These are phyloP conservation scores for Cladorrhinum sp. DNA, from an alignment of 2,329 filamentous ascomycete species.

Conservation along the genomic window DNA sequence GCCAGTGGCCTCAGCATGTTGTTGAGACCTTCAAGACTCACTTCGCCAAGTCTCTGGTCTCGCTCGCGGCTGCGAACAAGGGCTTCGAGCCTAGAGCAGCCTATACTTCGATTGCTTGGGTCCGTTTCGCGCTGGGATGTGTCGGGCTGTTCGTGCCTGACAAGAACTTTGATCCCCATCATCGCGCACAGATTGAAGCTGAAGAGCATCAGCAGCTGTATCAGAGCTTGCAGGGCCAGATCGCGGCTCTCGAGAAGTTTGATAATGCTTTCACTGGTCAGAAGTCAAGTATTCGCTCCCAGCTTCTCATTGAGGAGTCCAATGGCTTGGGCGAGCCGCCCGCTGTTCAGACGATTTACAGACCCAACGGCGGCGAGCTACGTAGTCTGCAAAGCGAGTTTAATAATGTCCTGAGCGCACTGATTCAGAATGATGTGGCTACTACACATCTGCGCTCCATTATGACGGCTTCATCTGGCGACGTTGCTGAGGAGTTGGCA, in stretches of 20 bases:
- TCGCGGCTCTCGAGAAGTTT: conserved; percentile 61
- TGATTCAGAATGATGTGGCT: conserved; percentile 49
- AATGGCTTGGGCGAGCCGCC: conserved; percentile 63
- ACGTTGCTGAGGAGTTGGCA: conserved; percentile 43
- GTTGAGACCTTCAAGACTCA: conserved; percentile 38
- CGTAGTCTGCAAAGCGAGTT: conserved; percentile 78
- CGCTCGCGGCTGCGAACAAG: conserved; percentile 38
- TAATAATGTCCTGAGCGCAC: conserved; percentile 66
- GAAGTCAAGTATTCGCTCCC: conserved; percentile 62
- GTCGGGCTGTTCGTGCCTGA: conserved; percentile 83
- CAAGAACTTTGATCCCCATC: conserved; percentile 77
- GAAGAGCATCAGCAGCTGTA: conserved; percentile 55
- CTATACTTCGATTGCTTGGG: conserved; percentile 62
- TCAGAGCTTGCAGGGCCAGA: conserved; percentile 51
- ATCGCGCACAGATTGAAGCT: conserved; percentile 63
- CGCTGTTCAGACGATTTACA: conserved; percentile 63
- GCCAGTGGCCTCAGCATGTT: conserved; percentile 34
- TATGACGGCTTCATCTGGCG: conserved; percentile 30
- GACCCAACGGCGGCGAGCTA: conserved; percentile 67
- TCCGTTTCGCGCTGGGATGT: conserved; percentile 70
- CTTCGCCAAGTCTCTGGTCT: conserved; percentile 45
- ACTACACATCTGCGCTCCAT: conserved; percentile 35
- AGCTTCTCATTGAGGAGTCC: conserved; percentile 61
- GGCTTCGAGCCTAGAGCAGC: conserved; percentile 28
- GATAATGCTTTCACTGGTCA: conserved; percentile 67